phyloP scores from a whole-genome alignment of 2,329 filamentous ascomycete genomes.

The Neonectria sp. region DNA sequence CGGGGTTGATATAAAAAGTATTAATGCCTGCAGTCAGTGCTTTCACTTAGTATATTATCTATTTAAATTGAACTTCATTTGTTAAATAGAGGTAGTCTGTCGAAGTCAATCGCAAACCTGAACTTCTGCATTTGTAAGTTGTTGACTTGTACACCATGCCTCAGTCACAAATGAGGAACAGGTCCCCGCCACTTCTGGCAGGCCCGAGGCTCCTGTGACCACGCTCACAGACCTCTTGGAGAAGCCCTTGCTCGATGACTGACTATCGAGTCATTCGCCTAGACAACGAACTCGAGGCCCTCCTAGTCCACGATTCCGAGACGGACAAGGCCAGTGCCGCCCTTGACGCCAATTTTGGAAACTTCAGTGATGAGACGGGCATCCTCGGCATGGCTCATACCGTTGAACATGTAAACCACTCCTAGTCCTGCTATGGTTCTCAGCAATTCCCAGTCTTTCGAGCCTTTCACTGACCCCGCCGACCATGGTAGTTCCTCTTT shows the following conservation, averaged over 20 bases:
- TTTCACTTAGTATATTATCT: too few species aligned
- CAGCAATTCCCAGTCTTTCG: slow-evolving; percentile 5
- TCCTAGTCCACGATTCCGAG: slow-evolving; percentile 93
- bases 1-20: too few species aligned
- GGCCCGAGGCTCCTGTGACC: slow-evolving; percentile 50
- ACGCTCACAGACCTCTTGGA: slow-evolving; percentile 80
- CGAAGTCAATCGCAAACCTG: too few species aligned
- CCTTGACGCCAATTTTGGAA: slow-evolving; percentile 95
- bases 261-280: slow-evolving; percentile 90
- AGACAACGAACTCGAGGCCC: slow-evolving; percentile 88
- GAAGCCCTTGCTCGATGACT: slow-evolving; percentile 86
- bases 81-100: too few species aligned
- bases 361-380: slow-evolving; percentile 91
- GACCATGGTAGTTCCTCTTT: slow-evolving; percentile 77
- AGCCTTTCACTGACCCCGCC: slow-evolving; percentile 29
- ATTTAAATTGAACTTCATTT: too few species aligned
- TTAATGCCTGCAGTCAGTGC: too few species aligned
- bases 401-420: slow-evolving; percentile 81
- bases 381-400: slow-evolving; percentile 97
- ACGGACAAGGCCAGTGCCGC: slow-evolving; percentile 98
- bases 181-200: slow-evolving; percentile 43
- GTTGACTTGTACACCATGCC: slow-evolving; percentile 53
- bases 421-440: slow-evolving; percentile 13
- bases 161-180: slow-evolving; percentile 47
- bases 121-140: too few species aligned